These are phyloP conservation scores for Hypoxylon sp. DNA, from an alignment of 2,329 filamentous ascomycete genomes.

Conservation along the genomic window DNA sequence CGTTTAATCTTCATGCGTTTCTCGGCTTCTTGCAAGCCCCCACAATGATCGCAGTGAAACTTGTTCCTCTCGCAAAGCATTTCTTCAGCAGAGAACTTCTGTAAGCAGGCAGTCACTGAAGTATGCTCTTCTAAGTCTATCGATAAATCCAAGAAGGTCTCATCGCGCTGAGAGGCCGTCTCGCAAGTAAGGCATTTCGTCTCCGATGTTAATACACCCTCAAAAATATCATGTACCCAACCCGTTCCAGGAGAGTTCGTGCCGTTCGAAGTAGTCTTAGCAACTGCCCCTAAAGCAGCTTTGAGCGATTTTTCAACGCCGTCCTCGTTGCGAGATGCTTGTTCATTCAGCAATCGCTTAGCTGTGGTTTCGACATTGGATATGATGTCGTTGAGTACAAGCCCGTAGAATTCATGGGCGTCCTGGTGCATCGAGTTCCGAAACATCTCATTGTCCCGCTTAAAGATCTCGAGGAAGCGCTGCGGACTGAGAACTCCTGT, in stretches of 20 bases:
- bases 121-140: conserved; percentile 96
- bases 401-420: conserved; percentile 95
- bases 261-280: conserved; percentile 56
- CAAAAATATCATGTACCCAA: conserved; percentile 98
- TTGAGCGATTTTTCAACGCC: conserved; percentile 68
- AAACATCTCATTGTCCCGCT: conserved; percentile 97
- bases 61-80: conserved; percentile 99
- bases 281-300: conserved; percentile 58
- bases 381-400: conserved; percentile 96
- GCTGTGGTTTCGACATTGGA: conserved; percentile 93
- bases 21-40: conserved; percentile 95
- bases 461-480: conserved; percentile 93
- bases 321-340: conserved; percentile 58
- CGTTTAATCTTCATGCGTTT: conserved; percentile 99
- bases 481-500: conserved; percentile 93
- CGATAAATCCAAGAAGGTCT: conserved; percentile 94
- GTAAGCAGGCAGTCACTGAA: conserved; percentile 93
- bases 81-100: conserved; percentile 97
- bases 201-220: conserved; percentile 94
- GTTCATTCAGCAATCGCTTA: conserved; percentile 70
- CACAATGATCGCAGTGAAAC: conserved; percentile 98
- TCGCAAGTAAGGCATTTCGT: conserved; percentile 97
- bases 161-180: conserved; percentile 93
- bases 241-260: conserved; percentile 75
- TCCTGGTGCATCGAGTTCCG: conserved; percentile 98